Evolutionary conservation across 2,329 filamentous ascomycete species (phyloP).

Genomic region (Arthrobotrys megalospora): DNA sequence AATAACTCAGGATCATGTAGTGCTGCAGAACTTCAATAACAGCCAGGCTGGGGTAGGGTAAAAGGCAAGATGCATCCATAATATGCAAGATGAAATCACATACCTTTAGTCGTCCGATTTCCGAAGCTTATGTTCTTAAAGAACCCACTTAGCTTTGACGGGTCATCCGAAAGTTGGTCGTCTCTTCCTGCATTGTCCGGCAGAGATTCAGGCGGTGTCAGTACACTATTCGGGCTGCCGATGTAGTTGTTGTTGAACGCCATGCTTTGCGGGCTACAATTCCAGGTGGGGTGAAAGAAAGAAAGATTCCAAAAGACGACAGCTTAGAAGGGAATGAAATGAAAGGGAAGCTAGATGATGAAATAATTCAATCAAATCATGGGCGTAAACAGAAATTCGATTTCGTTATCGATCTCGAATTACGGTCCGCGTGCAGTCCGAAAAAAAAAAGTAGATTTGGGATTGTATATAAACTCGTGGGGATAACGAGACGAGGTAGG

Average conservation of each 20-base stretch:
- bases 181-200: conserved; percentile 48
- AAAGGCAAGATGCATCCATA: conserved; percentile 15
- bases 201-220: conserved; percentile 60
- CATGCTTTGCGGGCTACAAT: conserved; percentile 39
- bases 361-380: conserved; percentile 47
- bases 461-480: conserved; percentile 39
- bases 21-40: conserved; percentile 35
- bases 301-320: not conserved
- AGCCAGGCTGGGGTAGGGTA: conserved; percentile 1
- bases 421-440: not conserved
- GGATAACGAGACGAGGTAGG: conserved; percentile 16
- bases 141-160: conserved; percentile 58
- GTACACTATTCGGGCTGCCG: conserved; percentile 39
- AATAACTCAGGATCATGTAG: conserved; percentile 21
- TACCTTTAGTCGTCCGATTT: conserved; percentile 60
- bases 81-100: conserved; percentile 58
- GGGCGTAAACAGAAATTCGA: conserved; percentile 19
- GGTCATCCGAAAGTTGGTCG: conserved; percentile 45
- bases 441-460: conserved; percentile 36
- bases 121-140: conserved; percentile 61
- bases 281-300: conserved; percentile 17
- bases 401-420: conserved; percentile 30
- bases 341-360: not conserved
- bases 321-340: conserved; percentile 2
- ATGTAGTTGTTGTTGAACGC: conserved; percentile 25